Conservation (phyloP, 1,284 basidiomycete species). For the Ceratobasidium sp. region DNA sequence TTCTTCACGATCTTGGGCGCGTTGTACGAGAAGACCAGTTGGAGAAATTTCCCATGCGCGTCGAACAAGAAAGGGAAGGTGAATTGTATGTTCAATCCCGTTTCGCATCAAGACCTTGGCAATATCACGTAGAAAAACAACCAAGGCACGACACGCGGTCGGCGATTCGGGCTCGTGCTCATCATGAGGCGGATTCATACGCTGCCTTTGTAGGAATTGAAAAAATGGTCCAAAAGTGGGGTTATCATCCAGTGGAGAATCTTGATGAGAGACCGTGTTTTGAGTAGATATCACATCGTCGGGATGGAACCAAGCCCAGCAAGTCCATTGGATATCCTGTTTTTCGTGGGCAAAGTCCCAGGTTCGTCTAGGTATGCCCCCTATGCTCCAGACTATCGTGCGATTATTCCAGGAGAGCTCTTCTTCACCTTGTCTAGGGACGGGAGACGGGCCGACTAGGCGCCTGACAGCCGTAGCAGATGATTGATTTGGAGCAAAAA, state of each 20-base stretch:
- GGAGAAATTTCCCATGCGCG: constrained; percentile 77
- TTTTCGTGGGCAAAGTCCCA: constrained; percentile 75
- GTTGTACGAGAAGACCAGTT: constrained; percentile 76
- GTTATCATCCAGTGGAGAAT: constrained; percentile 46
- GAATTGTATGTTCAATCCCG: constrained; percentile 76
- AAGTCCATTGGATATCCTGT: constrained; percentile 75
- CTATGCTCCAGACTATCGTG: constrained; percentile 70
- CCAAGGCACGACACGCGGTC: constrained; percentile 22
- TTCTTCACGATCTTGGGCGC: constrained; percentile 74
- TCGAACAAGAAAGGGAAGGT: constrained; percentile 80
- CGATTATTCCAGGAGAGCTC: constrained; percentile 73
- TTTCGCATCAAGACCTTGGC: constrained; percentile 75
- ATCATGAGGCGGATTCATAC: constrained; percentile 62
- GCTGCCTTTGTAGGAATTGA: constrained; percentile 52
- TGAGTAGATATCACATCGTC: constrained; percentile 49
- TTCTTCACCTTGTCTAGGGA: constrained; percentile 51
- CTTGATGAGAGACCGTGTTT: constrained; percentile 50
- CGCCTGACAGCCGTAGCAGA: constrained; percentile 25
- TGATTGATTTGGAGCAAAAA: constrained; percentile 41
- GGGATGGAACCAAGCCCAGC: constrained; percentile 66
- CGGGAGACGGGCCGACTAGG: constrained; percentile 7
- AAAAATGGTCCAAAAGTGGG: constrained; percentile 49
- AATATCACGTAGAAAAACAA: constrained; percentile 73
- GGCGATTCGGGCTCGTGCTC: constrained; percentile 48
- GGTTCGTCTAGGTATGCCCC: constrained; percentile 70